phyloP scores from a whole-genome alignment of 192 early-diverging fungal genomes.

The Coemansia aciculifera region DNA sequence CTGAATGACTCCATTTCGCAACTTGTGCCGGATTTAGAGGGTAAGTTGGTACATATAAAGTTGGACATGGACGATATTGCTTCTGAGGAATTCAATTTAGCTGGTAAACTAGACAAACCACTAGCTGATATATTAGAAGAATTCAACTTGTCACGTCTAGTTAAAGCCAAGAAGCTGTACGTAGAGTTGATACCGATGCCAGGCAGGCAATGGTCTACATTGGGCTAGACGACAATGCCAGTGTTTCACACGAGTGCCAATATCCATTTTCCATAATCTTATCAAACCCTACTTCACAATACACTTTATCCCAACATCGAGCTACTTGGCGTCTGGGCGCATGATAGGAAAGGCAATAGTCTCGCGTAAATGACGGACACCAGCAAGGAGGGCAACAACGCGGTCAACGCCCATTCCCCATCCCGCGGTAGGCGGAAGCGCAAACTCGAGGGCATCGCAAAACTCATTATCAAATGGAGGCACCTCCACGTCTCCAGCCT shows the following conservation, averaged over 20 bases:
- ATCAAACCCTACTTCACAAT: background rate
- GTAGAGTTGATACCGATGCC: background rate
- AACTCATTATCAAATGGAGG: slow-evolving; percentile 72
- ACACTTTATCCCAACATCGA: background rate
- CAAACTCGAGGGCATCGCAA: slow-evolving; percentile 77
- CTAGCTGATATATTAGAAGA: background rate
- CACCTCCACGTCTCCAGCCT: slow-evolving; percentile 75
- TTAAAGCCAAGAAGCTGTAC: background rate
- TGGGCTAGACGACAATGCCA: background rate
- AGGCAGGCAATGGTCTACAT: background rate
- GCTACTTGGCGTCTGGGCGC: slow-evolving; percentile 24
- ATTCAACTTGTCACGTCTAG: background rate
- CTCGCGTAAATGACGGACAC: slow-evolving; percentile 70
- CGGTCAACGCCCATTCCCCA: slow-evolving; percentile 92
- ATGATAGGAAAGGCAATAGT: slow-evolving; percentile 77
- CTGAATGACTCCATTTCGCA: background rate
- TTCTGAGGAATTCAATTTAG: background rate
- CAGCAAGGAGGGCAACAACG: slow-evolving; percentile 70
- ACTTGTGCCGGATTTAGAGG: background rate
- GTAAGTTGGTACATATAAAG: background rate
- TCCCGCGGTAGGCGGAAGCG: slow-evolving; percentile 82
- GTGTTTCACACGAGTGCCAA: background rate
- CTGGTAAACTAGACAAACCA: background rate
- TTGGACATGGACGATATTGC: background rate
- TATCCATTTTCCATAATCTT: background rate